Percentiles rank a stretch among this genome's conserved stretches.
Evolutionary conservation across 441 rosid genomes (phyloP).

Genomic region (Eruca vesicaria): DNA sequence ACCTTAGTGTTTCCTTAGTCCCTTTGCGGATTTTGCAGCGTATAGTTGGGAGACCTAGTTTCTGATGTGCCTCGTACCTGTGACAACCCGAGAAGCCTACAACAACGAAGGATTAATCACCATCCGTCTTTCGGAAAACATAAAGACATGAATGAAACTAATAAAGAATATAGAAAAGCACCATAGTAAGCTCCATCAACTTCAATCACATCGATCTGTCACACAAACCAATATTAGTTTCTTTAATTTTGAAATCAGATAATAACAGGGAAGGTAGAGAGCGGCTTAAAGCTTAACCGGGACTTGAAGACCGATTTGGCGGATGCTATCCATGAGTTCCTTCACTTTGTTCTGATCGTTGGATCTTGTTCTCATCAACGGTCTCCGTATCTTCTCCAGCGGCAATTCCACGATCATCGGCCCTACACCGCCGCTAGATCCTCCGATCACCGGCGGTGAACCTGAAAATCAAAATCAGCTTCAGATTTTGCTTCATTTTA

Average conservation of each 20-base stretch:
- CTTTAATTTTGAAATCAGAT: neutral
- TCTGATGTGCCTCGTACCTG: slow-evolving; percentile 86
- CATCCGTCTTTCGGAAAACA: neutral
- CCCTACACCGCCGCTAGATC: slow-evolving; percentile 40
- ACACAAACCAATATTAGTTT: neutral
- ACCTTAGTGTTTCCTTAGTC: slow-evolving; percentile 87
- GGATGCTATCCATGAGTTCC: slow-evolving; percentile 85
- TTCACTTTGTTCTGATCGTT: slow-evolving; percentile 81
- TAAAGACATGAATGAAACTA: neutral
- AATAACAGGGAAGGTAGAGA: neutral
- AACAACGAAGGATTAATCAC: slow-evolving; percentile 1
- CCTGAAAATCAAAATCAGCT: slow-evolving; percentile 15
- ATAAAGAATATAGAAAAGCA: neutral
- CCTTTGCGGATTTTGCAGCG: slow-evolving; percentile 86
- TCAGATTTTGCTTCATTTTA: neutral
- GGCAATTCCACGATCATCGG: slow-evolving; percentile 75
- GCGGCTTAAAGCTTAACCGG: slow-evolving; percentile 47
- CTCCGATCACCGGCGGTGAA: slow-evolving; percentile 37
- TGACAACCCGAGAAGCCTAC: slow-evolving; percentile 94
- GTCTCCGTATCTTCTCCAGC: slow-evolving; percentile 67
- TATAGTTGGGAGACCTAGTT: slow-evolving; percentile 74
- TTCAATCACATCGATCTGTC: slow-evolving; percentile 92
- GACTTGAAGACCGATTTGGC: slow-evolving; percentile 59
- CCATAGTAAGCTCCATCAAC: slow-evolving; percentile 91
- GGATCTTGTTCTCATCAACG: slow-evolving; percentile 75